Base-by-base conservation (phyloP, 805 yeast species). In the Myxozyma melibiosi region DNA sequence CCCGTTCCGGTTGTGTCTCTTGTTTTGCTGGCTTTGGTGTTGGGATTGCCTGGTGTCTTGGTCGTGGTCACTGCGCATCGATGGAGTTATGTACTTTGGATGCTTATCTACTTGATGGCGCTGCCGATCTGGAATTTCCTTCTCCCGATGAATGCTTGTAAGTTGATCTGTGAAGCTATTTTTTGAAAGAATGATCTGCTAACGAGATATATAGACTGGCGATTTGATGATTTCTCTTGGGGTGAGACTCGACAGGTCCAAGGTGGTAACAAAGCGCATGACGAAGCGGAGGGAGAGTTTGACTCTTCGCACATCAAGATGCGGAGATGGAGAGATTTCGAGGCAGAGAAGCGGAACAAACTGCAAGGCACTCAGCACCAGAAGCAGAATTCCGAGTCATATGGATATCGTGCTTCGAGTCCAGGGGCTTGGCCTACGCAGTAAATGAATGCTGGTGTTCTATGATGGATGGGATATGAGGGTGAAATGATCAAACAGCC, bases 151-250 rank as follows among this genome's bases (percentile, higher is more conserved):
- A 88, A 91, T 73, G 64, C 64, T 41, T 60, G 63, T 58, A 51
- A 30, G 63, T 58, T 24, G 13, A 4, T 24, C 25, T 20, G 16
- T 44, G 6, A 14, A 4, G 13, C 4, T 33, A 27, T 31, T 7
- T 31, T 20, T 31, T 31, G n/a, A n/a, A 38, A 16, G 8, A 14
- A 14, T 11, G 25, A 6, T 20, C 14, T 41, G n/a, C 31, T 31
- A 14, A 22, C 13, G 14, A 18, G 14, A 22, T 8, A 8, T 20
- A 86, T 96, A 1, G 91, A 78, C 71, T 91, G 97, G 97, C 90
- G 91, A 71, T 90, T 91, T 73, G 97, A 91, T 72, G 97, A 91
- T 70, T 91, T 91, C 74, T 83, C 90, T 70, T 91, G 97, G 97
- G 97, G 97, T 71, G 97, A 91, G 61, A 90, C 97, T 5, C 81